Evolutionary conservation across 2,329 filamentous ascomycete species (phyloP).

Genomic region (Aspergillus uvarum): DNA sequence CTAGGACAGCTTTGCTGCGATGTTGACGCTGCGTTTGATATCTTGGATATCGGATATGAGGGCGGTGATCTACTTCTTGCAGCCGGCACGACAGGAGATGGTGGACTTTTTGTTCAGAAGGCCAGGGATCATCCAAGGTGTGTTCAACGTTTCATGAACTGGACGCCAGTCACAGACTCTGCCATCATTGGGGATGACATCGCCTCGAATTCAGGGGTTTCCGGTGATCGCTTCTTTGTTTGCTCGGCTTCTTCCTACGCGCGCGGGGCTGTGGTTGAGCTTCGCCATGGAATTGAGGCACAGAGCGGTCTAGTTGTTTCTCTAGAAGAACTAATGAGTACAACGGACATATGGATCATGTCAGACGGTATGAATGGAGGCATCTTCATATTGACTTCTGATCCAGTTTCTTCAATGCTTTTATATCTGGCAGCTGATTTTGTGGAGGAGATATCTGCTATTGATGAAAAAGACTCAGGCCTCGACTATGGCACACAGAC

Average conservation of each 20-base stretch:
- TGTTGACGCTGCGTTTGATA: conserved; percentile 79
- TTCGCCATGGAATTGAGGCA: conserved; percentile 69
- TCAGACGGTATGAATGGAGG: conserved; percentile 31
- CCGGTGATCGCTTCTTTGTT: conserved; percentile 62
- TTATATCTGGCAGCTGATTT: conserved; percentile 40
- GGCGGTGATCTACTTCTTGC: conserved; percentile 76
- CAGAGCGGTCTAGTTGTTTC: conserved; percentile 55
- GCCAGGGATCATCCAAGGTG: conserved; percentile 56
- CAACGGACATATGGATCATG: conserved; percentile 48
- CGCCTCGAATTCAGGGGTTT: conserved; percentile 23
- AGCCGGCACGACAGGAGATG: conserved; percentile 74
- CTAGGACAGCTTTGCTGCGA: conserved; percentile 70
- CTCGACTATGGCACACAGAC: conserved; percentile 46
- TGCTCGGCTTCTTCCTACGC: conserved; percentile 62
- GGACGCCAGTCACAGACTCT: conserved; percentile 54
- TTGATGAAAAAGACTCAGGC: conserved; percentile 41
- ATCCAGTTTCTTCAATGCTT: conserved; percentile 42
- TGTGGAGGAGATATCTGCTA: conserved; percentile 39
- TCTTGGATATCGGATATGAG: conserved; percentile 59
- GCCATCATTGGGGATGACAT: conserved; percentile 29
- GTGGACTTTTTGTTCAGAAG: conserved; percentile 70
- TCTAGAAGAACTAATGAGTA: conserved; percentile 41
- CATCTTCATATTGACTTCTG: conserved; percentile 44
- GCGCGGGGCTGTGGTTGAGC: conserved; percentile 65
- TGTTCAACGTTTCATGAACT: conserved; percentile 64